Base-by-base conservation (phyloP, 805 yeast genomes). In the Brettanomyces bruxellensis region DNA sequence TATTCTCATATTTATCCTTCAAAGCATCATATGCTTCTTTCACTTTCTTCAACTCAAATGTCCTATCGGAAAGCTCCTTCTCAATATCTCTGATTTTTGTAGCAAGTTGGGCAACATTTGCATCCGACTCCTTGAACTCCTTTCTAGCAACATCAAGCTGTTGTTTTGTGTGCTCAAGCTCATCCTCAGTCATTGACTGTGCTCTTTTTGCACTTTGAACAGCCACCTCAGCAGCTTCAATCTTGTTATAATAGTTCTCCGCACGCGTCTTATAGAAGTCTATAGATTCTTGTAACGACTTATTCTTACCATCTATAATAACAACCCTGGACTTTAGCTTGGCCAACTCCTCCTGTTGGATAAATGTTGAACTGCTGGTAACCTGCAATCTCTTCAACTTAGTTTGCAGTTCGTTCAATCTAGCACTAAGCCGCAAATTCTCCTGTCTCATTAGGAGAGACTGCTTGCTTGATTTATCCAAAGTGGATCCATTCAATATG, bases 211-310 rank as follows among this genome's bases (percentile, higher is more conserved):
- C 78, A 40, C 79, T 73, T 45, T 74, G 69, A 2, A 84, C 77
- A 4, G 86, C 84, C 43, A 81, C 71, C 58, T 90, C 96, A 2
- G 93, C 90, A 43, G 77, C 74, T 55, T 88, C 95, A 25, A 89
- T 68, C 55, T 86, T 85, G 47, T 72, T 70, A 54, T 74, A 78
- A 59, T 86, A 84, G 50, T 81, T 84, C 34, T 86, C 90, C 34
- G 95, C 79, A 50, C 95, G 75, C 14, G 70, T 64, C 57, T 80
- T 83, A 63, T 85, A 88, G 32, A 83, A 67, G 36, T 76, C 77
- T 22, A 83, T 66, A 30, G 76, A 72, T 36, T 74, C 71, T 1
- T 69, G 59, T 30, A 87, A 65, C 30, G 86, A 82, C 2, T 59
- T 55, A 52, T 78, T 81, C 55, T 78, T 81, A n/a, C 70, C 59